Conservation (phyloP, 2,329 filamentous ascomycete species). For the Aureobasidium sp. region DNA sequence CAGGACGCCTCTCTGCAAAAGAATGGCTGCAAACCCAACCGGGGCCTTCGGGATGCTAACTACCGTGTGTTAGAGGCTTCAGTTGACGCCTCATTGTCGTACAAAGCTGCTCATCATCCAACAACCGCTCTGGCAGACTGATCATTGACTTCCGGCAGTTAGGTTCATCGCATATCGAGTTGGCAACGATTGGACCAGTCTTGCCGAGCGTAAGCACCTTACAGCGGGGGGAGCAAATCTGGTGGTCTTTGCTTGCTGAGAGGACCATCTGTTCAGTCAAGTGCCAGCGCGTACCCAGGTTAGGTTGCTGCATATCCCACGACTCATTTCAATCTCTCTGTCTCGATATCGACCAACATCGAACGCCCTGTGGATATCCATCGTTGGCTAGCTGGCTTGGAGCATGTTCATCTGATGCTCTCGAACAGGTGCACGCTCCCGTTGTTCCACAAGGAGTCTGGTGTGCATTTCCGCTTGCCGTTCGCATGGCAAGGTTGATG, state of each 20-base stretch:
- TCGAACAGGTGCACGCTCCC: background rate
- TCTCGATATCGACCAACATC: background rate
- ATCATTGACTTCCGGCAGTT: background rate
- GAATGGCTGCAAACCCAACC: background rate
- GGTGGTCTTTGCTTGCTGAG: background rate
- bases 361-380: background rate
- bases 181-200: background rate
- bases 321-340: background rate
- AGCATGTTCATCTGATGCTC: background rate
- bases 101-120: background rate
- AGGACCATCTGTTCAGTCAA: background rate
- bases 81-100: background rate
- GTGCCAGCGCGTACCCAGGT: background rate
- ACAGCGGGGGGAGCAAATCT: background rate
- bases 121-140: background rate
- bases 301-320: background rate
- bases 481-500: background rate
- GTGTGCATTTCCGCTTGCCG: slow-evolving; percentile 3
- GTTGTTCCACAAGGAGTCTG: background rate
- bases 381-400: background rate
- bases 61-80: background rate
- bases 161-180: background rate
- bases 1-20: background rate
- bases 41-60: background rate
- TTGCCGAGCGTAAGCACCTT: background rate